These are phyloP conservation scores for Penicillium sumatraense DNA, from an alignment of 2,329 filamentous ascomycete species.

Conservation along the genomic window DNA sequence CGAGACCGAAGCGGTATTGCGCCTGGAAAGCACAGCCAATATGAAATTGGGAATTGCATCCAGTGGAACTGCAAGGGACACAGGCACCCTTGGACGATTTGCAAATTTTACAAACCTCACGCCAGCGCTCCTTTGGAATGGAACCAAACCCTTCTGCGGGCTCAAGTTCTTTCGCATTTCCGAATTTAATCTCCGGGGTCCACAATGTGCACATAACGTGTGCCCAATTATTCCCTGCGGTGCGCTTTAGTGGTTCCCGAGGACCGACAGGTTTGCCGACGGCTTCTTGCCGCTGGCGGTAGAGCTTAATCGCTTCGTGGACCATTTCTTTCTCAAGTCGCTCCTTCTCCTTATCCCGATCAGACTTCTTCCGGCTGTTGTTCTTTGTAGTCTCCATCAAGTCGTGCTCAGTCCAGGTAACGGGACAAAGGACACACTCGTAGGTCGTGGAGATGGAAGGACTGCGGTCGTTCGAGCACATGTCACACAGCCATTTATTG, in stretches of 20 bases:
- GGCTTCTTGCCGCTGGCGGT: constrained; percentile 80
- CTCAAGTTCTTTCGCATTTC: constrained; percentile 77
- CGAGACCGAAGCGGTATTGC: constrained; percentile 84
- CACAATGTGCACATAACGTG: constrained; percentile 92
- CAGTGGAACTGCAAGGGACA: constrained; percentile 71
- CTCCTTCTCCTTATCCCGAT: constrained; percentile 89
- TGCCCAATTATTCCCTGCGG: constrained; percentile 97
- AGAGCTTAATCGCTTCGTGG: constrained; percentile 77
- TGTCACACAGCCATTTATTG: constrained; percentile 92
- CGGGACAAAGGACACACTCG: constrained; percentile 88
- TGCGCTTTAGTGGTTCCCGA: constrained; percentile 89
- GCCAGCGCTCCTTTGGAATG: constrained; percentile 73
- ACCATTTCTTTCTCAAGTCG: constrained; percentile 82
- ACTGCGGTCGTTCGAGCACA: constrained; percentile 91
- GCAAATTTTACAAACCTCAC: constrained; percentile 82
- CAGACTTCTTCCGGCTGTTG: constrained; percentile 84
- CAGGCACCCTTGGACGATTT: constrained; percentile 77
- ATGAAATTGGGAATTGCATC: constrained; percentile 67
- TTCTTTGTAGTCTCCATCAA: constrained; percentile 81
- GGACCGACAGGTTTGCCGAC: constrained; percentile 81
- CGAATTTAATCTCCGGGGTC: constrained; percentile 92
- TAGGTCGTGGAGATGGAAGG: constrained; percentile 93
- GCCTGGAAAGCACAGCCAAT: constrained; percentile 87
- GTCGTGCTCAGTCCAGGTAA: constrained; percentile 79
- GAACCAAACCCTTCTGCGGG: constrained; percentile 88